Conservation (phyloP, 495 filamentous ascomycete genomes). For the Penicillium alfredii region DNA sequence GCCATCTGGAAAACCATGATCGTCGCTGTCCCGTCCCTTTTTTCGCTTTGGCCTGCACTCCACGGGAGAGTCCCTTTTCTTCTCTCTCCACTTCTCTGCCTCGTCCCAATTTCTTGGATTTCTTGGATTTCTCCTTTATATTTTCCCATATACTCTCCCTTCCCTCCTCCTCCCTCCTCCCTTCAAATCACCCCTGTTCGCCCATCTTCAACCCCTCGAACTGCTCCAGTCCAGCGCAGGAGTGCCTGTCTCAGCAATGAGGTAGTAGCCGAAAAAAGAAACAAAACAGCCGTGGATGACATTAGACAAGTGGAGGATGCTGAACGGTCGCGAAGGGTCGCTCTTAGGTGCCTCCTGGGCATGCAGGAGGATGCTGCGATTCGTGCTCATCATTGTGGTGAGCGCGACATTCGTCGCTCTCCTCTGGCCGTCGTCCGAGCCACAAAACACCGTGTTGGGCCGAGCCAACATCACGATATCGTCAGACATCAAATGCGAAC, state of each 20-base stretch:
- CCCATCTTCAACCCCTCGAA: conserved; percentile 1
- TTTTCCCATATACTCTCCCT: too few species aligned
- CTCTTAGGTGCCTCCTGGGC: conserved; percentile 29
- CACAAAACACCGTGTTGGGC: conserved; percentile 10
- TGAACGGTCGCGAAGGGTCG: conserved; percentile 23
- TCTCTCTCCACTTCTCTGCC: too few species aligned
- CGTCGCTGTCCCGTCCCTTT: too few species aligned
- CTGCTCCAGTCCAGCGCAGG: conserved; percentile 3
- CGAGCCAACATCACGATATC: conserved; percentile 31
- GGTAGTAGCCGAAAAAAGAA: conserved; percentile 9
- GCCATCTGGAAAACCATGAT: too few species aligned
- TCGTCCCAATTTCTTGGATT: too few species aligned
- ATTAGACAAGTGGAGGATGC: conserved; percentile 16
- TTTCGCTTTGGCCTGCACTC: too few species aligned
- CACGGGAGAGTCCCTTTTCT: too few species aligned
- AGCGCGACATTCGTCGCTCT: conserved; percentile 18
- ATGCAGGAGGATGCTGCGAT: conserved; percentile 32
- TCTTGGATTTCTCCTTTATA: too few species aligned
- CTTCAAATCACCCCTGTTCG: background rate
- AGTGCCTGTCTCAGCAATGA: conserved; percentile 19
- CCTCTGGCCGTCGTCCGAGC: conserved; percentile 26
- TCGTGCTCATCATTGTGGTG: conserved; percentile 17
- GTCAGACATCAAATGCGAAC: conserved; percentile 28
- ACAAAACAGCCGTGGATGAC: conserved; percentile 1
- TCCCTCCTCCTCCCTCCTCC: too few species aligned